These are phyloP conservation scores for Fusarium sulawesiense DNA, from an alignment of 2,329 filamentous ascomycete genomes.

Conservation along the genomic window DNA sequence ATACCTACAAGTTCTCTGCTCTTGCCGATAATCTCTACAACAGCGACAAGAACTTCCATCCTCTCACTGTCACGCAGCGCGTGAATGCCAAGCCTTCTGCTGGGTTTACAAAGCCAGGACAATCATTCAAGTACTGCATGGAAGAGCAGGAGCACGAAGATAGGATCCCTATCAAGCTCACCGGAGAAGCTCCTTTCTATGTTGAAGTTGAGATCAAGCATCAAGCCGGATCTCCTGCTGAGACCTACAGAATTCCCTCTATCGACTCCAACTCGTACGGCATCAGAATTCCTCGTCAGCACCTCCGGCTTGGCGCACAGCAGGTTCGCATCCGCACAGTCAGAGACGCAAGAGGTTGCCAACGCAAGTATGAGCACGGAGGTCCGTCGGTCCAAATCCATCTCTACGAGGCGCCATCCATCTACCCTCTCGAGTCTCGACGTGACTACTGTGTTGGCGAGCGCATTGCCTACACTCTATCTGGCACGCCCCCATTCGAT, in stretches of 20 bases:
- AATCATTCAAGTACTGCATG: slow-evolving; percentile 95
- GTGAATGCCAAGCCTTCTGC: slow-evolving; percentile 88
- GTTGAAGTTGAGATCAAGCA: slow-evolving; percentile 95
- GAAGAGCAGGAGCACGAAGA: slow-evolving; percentile 85
- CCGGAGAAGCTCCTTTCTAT: slow-evolving; percentile 86
- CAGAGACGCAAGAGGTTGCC: slow-evolving; percentile 86
- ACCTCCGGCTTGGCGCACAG: slow-evolving; percentile 89
- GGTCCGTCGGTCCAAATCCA: slow-evolving; percentile 87
- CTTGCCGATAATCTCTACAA: slow-evolving; percentile 90
- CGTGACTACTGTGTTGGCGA: slow-evolving; percentile 96
- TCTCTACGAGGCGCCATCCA: slow-evolving; percentile 91
- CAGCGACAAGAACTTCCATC: slow-evolving; percentile 73
- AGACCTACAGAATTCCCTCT: slow-evolving; percentile 83
- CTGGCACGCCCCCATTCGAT: slow-evolving; percentile 91
- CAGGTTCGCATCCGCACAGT: slow-evolving; percentile 90
- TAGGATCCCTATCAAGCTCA: slow-evolving; percentile 85
- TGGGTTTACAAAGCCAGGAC: slow-evolving; percentile 84
- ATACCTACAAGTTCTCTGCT: slow-evolving; percentile 86
- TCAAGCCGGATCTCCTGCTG: slow-evolving; percentile 80
- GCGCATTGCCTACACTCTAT: slow-evolving; percentile 89
- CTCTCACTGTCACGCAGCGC: slow-evolving; percentile 80
- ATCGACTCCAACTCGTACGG: slow-evolving; percentile 80
- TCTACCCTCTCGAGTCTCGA: slow-evolving; percentile 86
- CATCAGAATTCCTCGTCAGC: slow-evolving; percentile 84
- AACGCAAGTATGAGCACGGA: slow-evolving; percentile 77